Conservation (phyloP, 345 rosid species). For the Moricandia arvensis region DNA sequence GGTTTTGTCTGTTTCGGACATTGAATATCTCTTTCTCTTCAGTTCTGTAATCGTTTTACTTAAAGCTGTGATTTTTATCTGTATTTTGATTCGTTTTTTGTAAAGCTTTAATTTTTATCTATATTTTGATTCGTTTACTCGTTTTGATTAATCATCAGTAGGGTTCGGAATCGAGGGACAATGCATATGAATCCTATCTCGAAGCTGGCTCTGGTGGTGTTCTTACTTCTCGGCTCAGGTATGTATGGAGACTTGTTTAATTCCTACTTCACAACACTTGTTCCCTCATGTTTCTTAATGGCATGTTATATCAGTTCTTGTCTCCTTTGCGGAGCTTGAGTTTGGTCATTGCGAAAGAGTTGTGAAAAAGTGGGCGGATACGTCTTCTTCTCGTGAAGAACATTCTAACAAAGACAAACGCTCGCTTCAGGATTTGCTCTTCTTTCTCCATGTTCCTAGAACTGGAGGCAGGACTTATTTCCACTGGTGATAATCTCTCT, state of each 20-base stretch:
- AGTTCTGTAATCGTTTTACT: neutral
- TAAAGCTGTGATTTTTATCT: neutral
- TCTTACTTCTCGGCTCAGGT: slow-evolving; percentile 57
- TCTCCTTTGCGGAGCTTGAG: slow-evolving; percentile 41
- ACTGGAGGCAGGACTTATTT: slow-evolving; percentile 96
- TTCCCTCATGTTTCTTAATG: slow-evolving; percentile 18
- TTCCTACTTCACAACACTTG: neutral
- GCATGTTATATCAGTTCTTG: slow-evolving; percentile 41
- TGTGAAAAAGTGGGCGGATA: slow-evolving; percentile 67
- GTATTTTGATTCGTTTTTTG: neutral
- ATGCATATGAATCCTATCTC: slow-evolving; percentile 50
- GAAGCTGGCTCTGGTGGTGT: slow-evolving; percentile 37
- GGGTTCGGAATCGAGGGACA: slow-evolving; percentile 31
- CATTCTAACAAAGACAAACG: slow-evolving; percentile 56
- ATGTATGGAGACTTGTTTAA: neutral
- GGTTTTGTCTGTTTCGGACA: slow-evolving; percentile 18
- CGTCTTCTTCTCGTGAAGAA: slow-evolving; percentile 48
- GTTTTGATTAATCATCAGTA: slow-evolving; percentile 12
- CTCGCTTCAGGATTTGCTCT: slow-evolving; percentile 68
- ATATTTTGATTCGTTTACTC: neutral
- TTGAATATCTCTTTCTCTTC: neutral
- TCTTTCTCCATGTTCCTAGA: slow-evolving; percentile 92
- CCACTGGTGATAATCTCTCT: slow-evolving; percentile 56
- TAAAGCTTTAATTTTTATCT: neutral
- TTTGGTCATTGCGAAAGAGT: slow-evolving; percentile 59